These are phyloP conservation scores for Aulographum hederae DNA, from an alignment of 2,329 filamentous ascomycete species.

Conservation along the genomic window DNA sequence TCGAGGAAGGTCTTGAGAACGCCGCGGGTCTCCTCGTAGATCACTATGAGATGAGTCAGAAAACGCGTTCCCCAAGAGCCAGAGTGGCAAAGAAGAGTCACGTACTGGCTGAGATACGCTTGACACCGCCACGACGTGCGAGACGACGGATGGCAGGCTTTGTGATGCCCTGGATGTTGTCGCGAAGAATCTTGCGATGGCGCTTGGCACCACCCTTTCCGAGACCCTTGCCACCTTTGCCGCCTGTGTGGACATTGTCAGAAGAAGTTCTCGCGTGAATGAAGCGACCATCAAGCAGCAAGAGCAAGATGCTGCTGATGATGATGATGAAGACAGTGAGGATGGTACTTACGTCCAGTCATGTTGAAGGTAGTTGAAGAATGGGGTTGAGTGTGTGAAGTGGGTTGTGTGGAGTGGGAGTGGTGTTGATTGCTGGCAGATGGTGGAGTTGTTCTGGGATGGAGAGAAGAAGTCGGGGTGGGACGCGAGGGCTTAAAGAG, in stretches of 20 bases:
- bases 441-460: background rate
- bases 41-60: slow-evolving; percentile 31
- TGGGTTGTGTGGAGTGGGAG: slow-evolving; percentile 6
- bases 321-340: slow-evolving; percentile 3
- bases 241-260: slow-evolving; percentile 34
- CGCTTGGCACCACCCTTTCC: slow-evolving; percentile 98
- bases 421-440: background rate
- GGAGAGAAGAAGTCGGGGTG: too few species aligned
- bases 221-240: slow-evolving; percentile 94
- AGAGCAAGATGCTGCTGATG: slow-evolving; percentile 2
- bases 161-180: slow-evolving; percentile 99
- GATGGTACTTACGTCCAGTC: slow-evolving; percentile 29
- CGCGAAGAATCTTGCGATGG: slow-evolving; percentile 96
- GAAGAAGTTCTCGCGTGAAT: background rate
- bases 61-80: background rate
- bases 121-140: slow-evolving; percentile 97
- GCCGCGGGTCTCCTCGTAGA: slow-evolving; percentile 70
- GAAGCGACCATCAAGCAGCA: background rate
- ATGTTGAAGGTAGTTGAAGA: slow-evolving; percentile 22
- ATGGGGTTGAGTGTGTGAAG: slow-evolving; percentile 7
- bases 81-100: slow-evolving; percentile 9
- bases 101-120: slow-evolving; percentile 95
- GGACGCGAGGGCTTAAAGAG: too few species aligned
- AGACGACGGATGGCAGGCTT: slow-evolving; percentile 98
- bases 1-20: slow-evolving; percentile 74